phyloP scores from a whole-genome alignment of 257 asterid species.

The Knoxia roxburghii region DNA sequence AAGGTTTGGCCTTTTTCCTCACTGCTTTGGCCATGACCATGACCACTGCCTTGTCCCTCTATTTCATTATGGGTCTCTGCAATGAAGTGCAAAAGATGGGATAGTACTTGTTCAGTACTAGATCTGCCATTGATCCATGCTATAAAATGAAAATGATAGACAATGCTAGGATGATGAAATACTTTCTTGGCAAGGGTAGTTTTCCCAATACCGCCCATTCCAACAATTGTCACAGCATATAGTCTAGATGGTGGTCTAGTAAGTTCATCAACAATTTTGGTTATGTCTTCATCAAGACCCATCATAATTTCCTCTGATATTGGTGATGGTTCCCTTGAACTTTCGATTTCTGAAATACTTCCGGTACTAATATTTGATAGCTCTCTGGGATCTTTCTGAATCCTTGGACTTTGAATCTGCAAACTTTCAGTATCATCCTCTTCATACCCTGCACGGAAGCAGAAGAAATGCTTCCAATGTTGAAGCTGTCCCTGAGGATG shows the following conservation, averaged over 20 bases:
- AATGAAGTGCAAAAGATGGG: not conserved
- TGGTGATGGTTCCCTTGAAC: not conserved
- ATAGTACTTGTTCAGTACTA: not conserved
- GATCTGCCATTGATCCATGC: slow-evolving; percentile 3
- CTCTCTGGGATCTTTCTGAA: not conserved
- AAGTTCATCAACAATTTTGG: not conserved
- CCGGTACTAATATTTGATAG: not conserved
- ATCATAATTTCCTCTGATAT: not conserved
- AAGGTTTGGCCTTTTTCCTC: not conserved
- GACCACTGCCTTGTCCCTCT: not conserved
- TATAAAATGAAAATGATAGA: not conserved
- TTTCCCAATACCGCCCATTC: slow-evolving; percentile 3
- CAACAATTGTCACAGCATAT: not conserved
- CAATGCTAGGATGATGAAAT: not conserved
- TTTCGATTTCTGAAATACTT: not conserved
- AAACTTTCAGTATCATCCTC: too few species aligned
- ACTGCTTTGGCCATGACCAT: not conserved
- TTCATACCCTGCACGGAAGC: not conserved
- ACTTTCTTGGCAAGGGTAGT: slow-evolving; percentile 6
- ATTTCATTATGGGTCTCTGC: not conserved
- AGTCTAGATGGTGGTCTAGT: not conserved
- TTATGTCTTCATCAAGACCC: not conserved
- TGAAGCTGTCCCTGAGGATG: too few species aligned
- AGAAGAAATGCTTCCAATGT: too few species aligned
- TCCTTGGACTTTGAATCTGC: too few species aligned